These are phyloP conservation scores for Sphaerulina vaccinii DNA, from an alignment of 2,329 filamentous ascomycete genomes.

Conservation along the genomic window DNA sequence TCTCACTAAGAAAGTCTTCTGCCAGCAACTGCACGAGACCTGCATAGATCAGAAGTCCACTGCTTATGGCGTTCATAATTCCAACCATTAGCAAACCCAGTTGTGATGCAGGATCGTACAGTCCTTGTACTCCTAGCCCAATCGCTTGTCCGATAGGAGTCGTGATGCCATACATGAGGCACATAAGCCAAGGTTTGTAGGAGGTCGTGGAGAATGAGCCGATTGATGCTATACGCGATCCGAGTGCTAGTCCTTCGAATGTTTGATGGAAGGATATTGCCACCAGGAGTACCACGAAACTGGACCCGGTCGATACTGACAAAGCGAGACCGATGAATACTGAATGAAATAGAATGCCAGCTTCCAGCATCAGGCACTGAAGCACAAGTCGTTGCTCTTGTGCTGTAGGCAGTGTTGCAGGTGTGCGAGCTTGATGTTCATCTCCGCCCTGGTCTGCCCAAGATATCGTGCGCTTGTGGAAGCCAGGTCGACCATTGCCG, in stretches of 20 bases:
- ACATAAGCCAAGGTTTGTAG: slow-evolving; percentile 71
- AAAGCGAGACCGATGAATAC: slow-evolving; percentile 74
- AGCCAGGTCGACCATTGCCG: slow-evolving; percentile 15
- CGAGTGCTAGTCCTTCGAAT: slow-evolving; percentile 68
- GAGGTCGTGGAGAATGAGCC: slow-evolving; percentile 70
- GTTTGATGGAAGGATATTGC: slow-evolving; percentile 72
- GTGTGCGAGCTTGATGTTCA: slow-evolving; percentile 13
- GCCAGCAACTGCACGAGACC: slow-evolving; percentile 52
- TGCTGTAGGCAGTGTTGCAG: slow-evolving; percentile 30
- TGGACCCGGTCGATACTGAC: slow-evolving; percentile 63
- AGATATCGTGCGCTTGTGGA: slow-evolving; percentile 21
- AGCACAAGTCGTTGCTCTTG: slow-evolving; percentile 63
- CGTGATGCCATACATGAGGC: slow-evolving; percentile 61
- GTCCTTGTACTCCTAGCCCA: slow-evolving; percentile 49
- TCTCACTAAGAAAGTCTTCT: slow-evolving; percentile 59
- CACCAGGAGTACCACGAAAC: slow-evolving; percentile 65
- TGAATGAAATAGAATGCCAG: slow-evolving; percentile 76
- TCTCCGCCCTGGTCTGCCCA: slow-evolving; percentile 19
- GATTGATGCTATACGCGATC: slow-evolving; percentile 68
- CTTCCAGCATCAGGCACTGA: slow-evolving; percentile 73
- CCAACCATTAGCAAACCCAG: slow-evolving; percentile 51
- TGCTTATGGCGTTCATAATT: slow-evolving; percentile 51
- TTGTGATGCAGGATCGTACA: slow-evolving; percentile 51
- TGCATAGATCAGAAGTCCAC: slow-evolving; percentile 50
- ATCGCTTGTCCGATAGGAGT: slow-evolving; percentile 53